These are phyloP conservation scores for Suillus placidus DNA, from an alignment of 768 basidiomycete species.

Conservation along the genomic window DNA sequence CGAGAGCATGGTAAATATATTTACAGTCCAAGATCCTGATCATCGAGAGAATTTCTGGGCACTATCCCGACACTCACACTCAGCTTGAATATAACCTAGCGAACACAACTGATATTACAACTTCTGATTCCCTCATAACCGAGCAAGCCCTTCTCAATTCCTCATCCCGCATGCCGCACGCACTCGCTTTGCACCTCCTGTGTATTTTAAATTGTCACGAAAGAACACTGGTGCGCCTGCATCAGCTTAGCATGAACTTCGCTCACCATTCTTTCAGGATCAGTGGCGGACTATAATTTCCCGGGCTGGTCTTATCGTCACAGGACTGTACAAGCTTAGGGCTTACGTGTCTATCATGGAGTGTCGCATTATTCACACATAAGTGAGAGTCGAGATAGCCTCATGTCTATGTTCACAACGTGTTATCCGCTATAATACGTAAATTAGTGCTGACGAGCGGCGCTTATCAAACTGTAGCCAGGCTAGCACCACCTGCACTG, in stretches of 20 bases:
- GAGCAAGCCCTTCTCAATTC: background rate
- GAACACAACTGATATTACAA: background rate
- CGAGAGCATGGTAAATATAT: background rate
- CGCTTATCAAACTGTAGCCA: background rate
- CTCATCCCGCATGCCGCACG: background rate
- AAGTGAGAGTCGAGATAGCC: background rate
- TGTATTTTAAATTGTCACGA: conserved; percentile 9
- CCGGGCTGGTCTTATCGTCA: background rate
- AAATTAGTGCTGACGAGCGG: background rate
- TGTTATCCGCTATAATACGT: background rate
- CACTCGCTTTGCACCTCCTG: conserved; percentile 2
- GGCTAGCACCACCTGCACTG: background rate
- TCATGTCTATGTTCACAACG: background rate
- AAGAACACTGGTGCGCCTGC: conserved; percentile 1
- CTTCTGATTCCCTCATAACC: background rate
- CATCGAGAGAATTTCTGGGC: conserved; percentile 5
- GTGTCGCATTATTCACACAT: background rate
- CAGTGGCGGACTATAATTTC: conserved; percentile 2
- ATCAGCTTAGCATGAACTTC: background rate
- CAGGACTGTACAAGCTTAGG: conserved; percentile 7
- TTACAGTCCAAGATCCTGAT: conserved; percentile 9
- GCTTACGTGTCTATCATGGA: conserved; percentile 9
- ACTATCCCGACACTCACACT: background rate
- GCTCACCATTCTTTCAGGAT: conserved; percentile 1
- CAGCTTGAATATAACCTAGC: background rate